Conservation (phyloP, 331 rosid species). For the Pyrus hybrid region DNA sequence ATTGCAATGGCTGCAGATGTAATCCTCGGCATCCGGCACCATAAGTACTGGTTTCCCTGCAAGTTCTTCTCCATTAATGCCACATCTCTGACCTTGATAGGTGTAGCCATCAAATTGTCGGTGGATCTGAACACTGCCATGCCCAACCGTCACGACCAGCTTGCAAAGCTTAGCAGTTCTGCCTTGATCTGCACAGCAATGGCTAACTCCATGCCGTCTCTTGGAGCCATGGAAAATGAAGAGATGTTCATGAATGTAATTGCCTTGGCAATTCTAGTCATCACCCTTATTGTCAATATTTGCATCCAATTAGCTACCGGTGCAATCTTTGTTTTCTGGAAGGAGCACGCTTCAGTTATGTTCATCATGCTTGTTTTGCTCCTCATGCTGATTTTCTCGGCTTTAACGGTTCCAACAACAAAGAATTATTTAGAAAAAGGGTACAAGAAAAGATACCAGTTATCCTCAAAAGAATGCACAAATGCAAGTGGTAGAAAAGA, state of each 20-base stretch:
- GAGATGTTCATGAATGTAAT: constrained; percentile 63
- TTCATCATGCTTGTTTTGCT: constrained; percentile 62
- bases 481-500: background rate
- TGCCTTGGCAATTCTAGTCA: constrained; percentile 72
- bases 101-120: constrained; percentile 52
- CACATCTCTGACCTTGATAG: constrained; percentile 67
- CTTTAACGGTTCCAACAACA: constrained; percentile 48
- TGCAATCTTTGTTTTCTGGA: constrained; percentile 63
- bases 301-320: constrained; percentile 78
- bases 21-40: constrained; percentile 34
- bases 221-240: constrained; percentile 57
- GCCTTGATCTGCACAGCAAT: constrained; percentile 65
- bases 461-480: constrained; percentile 28
- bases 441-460: constrained; percentile 28
- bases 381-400: constrained; percentile 42
- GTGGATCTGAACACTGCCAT: constrained; percentile 86
- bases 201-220: constrained; percentile 78
- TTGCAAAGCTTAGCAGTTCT: constrained; percentile 69
- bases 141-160: constrained; percentile 74
- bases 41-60: constrained; percentile 75
- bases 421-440: constrained; percentile 42
- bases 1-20: constrained; percentile 53
- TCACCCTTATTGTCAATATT: constrained; percentile 63
- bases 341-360: constrained; percentile 47
- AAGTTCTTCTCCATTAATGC: constrained; percentile 67